A percentile compares a stretch with the other conserved stretches of the same genome.
phyloP scores from a whole-genome alignment of 1,139 yeast species.

The Nakaseomyces nivariensis region DNA sequence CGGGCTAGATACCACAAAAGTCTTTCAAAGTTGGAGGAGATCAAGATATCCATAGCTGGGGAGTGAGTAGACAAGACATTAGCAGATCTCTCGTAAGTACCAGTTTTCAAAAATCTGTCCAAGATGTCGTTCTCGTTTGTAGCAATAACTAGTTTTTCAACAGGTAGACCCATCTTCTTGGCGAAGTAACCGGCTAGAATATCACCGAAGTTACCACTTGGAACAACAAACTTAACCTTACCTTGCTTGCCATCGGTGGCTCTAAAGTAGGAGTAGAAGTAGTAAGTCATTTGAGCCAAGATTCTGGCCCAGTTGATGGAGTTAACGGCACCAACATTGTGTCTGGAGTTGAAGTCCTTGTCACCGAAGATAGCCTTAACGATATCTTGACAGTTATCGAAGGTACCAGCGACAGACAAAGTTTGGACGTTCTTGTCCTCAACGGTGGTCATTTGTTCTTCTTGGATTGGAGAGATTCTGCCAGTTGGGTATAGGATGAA shows the following conservation, averaged over 20 bases:
- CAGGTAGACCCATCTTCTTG: slow-evolving; percentile 88
- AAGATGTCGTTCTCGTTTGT: slow-evolving; percentile 92
- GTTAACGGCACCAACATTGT: slow-evolving; percentile 95
- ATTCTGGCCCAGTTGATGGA: slow-evolving; percentile 99
- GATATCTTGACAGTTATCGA: slow-evolving; percentile 96
- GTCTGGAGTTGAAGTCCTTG: slow-evolving; percentile 70
- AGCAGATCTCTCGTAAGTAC: slow-evolving; percentile 65
- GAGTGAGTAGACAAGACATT: slow-evolving; percentile 84
- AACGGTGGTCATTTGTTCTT: slow-evolving; percentile 98
- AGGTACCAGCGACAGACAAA: slow-evolving; percentile 86
- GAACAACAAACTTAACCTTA: slow-evolving; percentile 78
- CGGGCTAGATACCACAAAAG: slow-evolving; percentile 88
- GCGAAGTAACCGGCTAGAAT: slow-evolving; percentile 95
- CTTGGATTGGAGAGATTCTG: slow-evolving; percentile 94
- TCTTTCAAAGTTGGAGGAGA: slow-evolving; percentile 93
- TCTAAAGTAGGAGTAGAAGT: slow-evolving; percentile 84
- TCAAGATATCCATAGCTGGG: slow-evolving; percentile 97
- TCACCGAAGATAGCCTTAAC: slow-evolving; percentile 92
- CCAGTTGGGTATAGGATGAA: slow-evolving; percentile 96
- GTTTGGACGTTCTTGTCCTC: slow-evolving; percentile 89
- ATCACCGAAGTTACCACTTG: slow-evolving; percentile 97
- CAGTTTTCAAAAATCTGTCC: slow-evolving; percentile 81
- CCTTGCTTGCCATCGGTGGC: slow-evolving; percentile 40
- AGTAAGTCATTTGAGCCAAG: slow-evolving; percentile 93
- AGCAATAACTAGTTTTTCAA: slow-evolving; percentile 78